Evolutionary conservation across 2,329 filamentous ascomycete genomes (phyloP).

Genomic region (Phaeosphaeriaceae sp.): DNA sequence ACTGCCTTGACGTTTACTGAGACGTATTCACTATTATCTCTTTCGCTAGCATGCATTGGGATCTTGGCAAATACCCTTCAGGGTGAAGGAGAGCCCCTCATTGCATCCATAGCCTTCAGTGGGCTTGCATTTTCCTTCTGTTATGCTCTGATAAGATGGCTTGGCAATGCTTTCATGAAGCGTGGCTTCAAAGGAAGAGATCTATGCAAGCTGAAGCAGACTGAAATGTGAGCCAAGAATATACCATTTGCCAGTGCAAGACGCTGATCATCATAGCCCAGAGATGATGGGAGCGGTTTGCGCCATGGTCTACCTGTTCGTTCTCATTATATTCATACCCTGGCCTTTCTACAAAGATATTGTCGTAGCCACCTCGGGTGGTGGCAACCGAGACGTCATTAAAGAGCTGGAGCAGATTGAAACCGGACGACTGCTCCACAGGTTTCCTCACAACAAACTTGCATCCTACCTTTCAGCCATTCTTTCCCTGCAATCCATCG

Average conservation of each 20-base stretch:
- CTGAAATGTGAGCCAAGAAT: conserved; percentile 68
- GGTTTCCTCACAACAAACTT: conserved; percentile 95
- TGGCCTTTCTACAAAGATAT: conserved; percentile 99
- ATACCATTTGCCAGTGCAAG: not conserved
- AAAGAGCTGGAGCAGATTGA: conserved; percentile 75
- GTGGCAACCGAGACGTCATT: conserved; percentile 88
- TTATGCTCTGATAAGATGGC: conserved; percentile 90
- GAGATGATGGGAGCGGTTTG: conserved; percentile 97
- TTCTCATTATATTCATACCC: conserved; percentile 89
- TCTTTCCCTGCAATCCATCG: conserved; percentile 87
- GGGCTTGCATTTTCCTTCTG: conserved; percentile 80
- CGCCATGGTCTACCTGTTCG: conserved; percentile 88
- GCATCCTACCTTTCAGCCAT: conserved; percentile 94
- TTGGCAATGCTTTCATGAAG: conserved; percentile 85
- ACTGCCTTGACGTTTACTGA: conserved; percentile 59
- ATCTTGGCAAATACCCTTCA: conserved; percentile 81
- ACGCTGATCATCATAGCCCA: conserved; percentile 60
- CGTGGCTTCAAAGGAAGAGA: conserved; percentile 90
- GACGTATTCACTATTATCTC: conserved; percentile 63
- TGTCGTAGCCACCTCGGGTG: conserved; percentile 90
- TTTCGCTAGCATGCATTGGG: conserved; percentile 72
- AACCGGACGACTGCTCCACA: conserved; percentile 83
- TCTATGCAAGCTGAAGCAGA: conserved; percentile 76
- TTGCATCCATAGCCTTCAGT: conserved; percentile 87
- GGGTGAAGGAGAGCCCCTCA: conserved; percentile 84